Percentiles rank a stretch among this genome's conserved stretches.
Conservation (phyloP, 306 rosid genomes). For the Castanopsis chinensis region DNA sequence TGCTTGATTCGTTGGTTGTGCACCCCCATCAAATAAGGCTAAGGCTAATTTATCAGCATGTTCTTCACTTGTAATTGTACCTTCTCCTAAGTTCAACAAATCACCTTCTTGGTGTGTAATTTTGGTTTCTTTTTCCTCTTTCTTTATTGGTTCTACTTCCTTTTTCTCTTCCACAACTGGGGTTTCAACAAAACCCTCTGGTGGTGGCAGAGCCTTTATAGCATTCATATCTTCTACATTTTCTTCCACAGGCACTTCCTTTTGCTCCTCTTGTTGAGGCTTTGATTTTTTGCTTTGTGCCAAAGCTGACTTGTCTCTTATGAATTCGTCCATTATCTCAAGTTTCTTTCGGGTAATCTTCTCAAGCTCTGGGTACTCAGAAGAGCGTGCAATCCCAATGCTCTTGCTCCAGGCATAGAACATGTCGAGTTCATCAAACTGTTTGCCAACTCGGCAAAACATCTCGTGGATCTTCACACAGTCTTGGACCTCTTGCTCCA, state of each 20-base stretch:
- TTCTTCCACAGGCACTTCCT: slow-evolving; percentile 4
- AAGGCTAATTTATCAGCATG: slow-evolving; percentile 54
- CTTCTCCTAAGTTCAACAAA: slow-evolving; percentile 66
- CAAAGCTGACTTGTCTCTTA: slow-evolving; percentile 49
- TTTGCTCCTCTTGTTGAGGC: not conserved
- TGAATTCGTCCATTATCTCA: slow-evolving; percentile 77
- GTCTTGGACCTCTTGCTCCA: slow-evolving; percentile 50
- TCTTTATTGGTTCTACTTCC: slow-evolving; percentile 17
- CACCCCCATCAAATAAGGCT: slow-evolving; percentile 71
- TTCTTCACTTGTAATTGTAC: slow-evolving; percentile 29
- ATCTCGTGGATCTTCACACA: slow-evolving; percentile 64
- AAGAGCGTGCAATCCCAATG: slow-evolving; percentile 67
- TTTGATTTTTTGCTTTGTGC: slow-evolving; percentile 20
- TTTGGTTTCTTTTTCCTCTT: slow-evolving; percentile 22
- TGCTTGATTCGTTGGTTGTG: slow-evolving; percentile 12
- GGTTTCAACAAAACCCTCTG: slow-evolving; percentile 33
- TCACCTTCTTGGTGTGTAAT: slow-evolving; percentile 47
- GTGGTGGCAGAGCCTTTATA: slow-evolving; percentile 69
- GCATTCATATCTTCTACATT: slow-evolving; percentile 49
- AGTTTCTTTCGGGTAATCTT: slow-evolving; percentile 66
- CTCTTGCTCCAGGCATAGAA: slow-evolving; percentile 69
- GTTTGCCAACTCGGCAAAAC: slow-evolving; percentile 76
- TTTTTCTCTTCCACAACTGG: slow-evolving; percentile 22
- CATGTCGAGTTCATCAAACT: slow-evolving; percentile 75
- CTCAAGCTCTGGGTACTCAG: slow-evolving; percentile 84